Conservation (phyloP, 371 early-diverging fungal species). For the Rhizomucor pusillus region DNA sequence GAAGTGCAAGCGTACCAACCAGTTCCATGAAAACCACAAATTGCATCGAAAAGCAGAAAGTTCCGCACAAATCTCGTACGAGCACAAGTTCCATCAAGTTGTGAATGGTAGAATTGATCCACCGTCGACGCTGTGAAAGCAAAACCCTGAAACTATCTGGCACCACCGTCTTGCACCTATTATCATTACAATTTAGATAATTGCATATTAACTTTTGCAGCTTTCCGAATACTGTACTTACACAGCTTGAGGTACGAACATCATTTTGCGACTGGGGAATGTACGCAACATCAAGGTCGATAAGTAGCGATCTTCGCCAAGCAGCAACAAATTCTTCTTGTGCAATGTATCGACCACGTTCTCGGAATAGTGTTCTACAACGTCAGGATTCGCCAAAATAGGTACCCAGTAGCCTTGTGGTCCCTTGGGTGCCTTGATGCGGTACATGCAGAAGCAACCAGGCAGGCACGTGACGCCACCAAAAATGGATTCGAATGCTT, state of each 20-base stretch:
- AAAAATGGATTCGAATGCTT: conserved; percentile 95
- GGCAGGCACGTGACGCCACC: conserved; percentile 97
- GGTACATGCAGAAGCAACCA: conserved; percentile 95
- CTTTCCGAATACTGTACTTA: too few species aligned
- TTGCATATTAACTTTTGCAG: too few species aligned
- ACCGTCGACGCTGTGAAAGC: conserved; percentile 83
- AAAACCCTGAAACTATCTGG: conserved; percentile 79
- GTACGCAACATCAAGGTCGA: conserved; percentile 92
- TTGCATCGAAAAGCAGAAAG: conserved; percentile 91
- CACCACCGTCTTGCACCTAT: conserved; percentile 77
- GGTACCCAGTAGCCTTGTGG: conserved; percentile 66
- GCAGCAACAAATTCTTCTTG: conserved; percentile 89
- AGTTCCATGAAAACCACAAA: conserved; percentile 88
- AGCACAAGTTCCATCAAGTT: conserved; percentile 82
- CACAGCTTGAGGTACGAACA: conserved; percentile 89
- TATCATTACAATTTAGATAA: conserved; percentile 10
- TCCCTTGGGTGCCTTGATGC: conserved; percentile 82
- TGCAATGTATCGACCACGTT: conserved; percentile 92
- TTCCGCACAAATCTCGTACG: conserved; percentile 87
- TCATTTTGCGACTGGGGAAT: conserved; percentile 87
- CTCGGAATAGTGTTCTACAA: conserved; percentile 87
- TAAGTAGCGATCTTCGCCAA: conserved; percentile 95
- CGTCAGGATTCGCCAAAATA: conserved; percentile 83
- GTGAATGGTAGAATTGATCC: conserved; percentile 91
- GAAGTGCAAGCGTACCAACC: conserved; percentile 79